Percentiles rank a stretch among this genome's conserved stretches.
Conservation (phyloP, 192 early-diverging fungal genomes). For the Thoreauomyces humboldtii region DNA sequence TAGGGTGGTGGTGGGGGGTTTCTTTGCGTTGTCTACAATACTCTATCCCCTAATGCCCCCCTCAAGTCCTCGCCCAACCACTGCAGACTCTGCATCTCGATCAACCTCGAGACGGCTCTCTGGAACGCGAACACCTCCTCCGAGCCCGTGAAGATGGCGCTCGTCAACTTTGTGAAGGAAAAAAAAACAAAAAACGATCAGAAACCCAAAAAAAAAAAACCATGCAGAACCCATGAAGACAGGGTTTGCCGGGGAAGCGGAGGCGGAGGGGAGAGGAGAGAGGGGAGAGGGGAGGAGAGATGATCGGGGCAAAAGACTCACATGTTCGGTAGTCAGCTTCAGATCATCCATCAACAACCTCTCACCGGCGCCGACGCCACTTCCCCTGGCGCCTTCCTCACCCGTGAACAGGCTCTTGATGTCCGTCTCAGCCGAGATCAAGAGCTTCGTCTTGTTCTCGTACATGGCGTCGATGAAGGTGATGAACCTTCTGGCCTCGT, state of each 20-base stretch:
- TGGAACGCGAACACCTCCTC: slow-evolving; percentile 97
- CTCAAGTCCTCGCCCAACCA: slow-evolving; percentile 12
- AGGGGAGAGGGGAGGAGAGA: no score
- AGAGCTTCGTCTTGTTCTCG: slow-evolving; percentile 71
- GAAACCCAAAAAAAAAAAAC: not conserved
- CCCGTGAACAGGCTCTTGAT: slow-evolving; percentile 72
- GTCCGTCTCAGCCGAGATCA: slow-evolving; percentile 63
- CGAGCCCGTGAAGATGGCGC: slow-evolving; percentile 74
- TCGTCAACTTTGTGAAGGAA: slow-evolving; percentile 35
- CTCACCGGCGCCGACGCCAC: slow-evolving; percentile 40
- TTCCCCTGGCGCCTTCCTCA: slow-evolving; percentile 41
- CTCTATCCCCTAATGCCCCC: not conserved
- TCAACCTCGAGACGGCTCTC: slow-evolving; percentile 83
- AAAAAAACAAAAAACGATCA: not conserved
- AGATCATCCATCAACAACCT: slow-evolving; percentile 62
- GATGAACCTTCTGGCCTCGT: slow-evolving; percentile 90
- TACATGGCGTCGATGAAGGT: slow-evolving; percentile 93
- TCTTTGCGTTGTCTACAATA: slow-evolving; percentile 7
- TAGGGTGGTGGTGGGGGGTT: no score
- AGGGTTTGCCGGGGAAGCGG: no score
- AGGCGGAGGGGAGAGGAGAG: no score
- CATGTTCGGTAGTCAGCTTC: slow-evolving; percentile 41
- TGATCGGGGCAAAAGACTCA: no score
- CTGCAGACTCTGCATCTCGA: slow-evolving; percentile 74
- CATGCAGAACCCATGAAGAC: no score